A percentile compares a stretch with the other conserved stretches of the same genome.
Conservation (phyloP, 2,329 filamentous ascomycete species). For the Scytalidium lignicola region DNA sequence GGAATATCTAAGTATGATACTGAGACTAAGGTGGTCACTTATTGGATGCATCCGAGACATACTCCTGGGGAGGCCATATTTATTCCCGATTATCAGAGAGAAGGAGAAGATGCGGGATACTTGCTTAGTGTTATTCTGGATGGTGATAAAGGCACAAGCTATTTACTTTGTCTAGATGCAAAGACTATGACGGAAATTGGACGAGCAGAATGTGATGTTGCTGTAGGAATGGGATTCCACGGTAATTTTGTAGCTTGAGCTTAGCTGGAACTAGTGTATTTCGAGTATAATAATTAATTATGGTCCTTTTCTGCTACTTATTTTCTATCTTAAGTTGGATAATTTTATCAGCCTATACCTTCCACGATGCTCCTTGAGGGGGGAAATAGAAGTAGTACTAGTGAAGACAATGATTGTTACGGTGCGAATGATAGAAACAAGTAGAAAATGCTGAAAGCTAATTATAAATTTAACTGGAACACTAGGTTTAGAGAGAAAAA, state of each 20-base stretch:
- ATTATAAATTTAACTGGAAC: too few relatives aligned
- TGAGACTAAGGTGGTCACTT: constrained; percentile 41
- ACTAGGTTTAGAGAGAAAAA: too few relatives aligned
- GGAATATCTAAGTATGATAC: constrained; percentile 62
- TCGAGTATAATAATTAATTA: too few relatives aligned
- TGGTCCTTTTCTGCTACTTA: too few relatives aligned
- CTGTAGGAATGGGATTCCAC: constrained; percentile 62
- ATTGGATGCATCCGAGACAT: constrained; percentile 55
- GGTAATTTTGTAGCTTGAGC: constrained; percentile 41
- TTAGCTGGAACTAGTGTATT: too few relatives aligned
- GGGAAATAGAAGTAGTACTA: too few relatives aligned
- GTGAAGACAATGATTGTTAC: too few relatives aligned
- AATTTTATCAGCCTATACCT: too few relatives aligned
- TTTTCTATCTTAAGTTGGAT: too few relatives aligned
- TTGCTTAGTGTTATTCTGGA: constrained; percentile 61
- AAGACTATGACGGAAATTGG: constrained; percentile 58
- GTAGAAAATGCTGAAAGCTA: too few relatives aligned
- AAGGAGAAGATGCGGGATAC: constrained; percentile 58
- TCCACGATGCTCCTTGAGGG: too few relatives aligned
- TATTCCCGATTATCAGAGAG: constrained; percentile 44
- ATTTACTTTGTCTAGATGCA: constrained; percentile 61
- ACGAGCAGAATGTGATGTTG: constrained; percentile 55
- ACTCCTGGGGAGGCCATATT: constrained; percentile 69
- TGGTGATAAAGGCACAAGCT: constrained; percentile 52
- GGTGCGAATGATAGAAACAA: too few relatives aligned